Evolutionary conservation across 2,329 filamentous ascomycete species (phyloP).

Genomic region (Zymoseptoria pseudotritici): DNA sequence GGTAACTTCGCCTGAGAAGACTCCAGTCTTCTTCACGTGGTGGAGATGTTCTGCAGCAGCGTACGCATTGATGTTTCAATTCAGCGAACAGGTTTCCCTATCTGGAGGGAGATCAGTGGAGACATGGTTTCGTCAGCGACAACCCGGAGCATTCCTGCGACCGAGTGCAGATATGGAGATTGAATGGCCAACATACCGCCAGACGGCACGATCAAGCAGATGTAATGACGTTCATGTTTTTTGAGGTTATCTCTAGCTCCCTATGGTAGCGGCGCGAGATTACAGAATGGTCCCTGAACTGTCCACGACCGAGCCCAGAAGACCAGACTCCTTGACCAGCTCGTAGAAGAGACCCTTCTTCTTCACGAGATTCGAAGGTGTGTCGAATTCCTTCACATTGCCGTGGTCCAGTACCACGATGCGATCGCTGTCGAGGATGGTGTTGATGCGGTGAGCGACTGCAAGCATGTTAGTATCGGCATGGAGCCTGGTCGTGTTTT

Average conservation of each 20-base stretch:
- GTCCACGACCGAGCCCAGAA: slow-evolving; percentile 45
- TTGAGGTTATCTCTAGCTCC: neutral
- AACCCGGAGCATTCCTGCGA: neutral
- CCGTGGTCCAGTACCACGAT: slow-evolving; percentile 92
- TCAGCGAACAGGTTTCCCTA: neutral
- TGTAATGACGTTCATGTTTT: neutral
- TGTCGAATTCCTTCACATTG: slow-evolving; percentile 86
- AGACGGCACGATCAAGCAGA: neutral
- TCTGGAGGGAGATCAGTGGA: neutral
- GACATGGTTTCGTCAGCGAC: neutral
- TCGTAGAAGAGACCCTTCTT: slow-evolving; percentile 77
- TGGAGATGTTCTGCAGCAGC: neutral
- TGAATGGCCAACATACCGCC: neutral
- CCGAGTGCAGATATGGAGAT: neutral
- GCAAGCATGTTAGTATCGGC: neutral
- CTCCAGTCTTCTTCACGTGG: neutral
- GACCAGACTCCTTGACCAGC: slow-evolving; percentile 81
- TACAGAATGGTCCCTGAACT: slow-evolving; percentile 4
- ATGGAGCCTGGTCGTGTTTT: neutral
- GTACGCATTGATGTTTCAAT: neutral
- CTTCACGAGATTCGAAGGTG: slow-evolving; percentile 68
- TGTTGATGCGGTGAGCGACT: slow-evolving; percentile 93
- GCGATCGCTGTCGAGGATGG: slow-evolving; percentile 79
- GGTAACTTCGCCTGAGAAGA: neutral
- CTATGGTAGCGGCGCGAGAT: neutral